phyloP scores from a whole-genome alignment of 441 rosid genomes.

The Gossypium laxum region DNA sequence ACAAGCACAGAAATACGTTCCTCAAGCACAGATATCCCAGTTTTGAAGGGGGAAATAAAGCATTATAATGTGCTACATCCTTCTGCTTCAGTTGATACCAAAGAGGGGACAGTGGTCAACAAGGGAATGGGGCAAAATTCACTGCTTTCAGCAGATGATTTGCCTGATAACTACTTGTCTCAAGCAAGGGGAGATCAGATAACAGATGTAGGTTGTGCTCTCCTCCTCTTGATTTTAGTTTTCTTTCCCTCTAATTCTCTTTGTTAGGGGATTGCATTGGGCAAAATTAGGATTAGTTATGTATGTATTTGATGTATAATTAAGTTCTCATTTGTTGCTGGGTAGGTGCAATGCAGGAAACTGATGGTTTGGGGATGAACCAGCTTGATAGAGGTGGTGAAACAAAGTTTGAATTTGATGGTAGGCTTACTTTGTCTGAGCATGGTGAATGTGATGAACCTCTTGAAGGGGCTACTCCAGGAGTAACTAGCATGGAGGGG shows the following conservation, averaged over 20 bases:
- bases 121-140: conserved; percentile 28
- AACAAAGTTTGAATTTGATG: conserved; percentile 25
- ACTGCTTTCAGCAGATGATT: conserved; percentile 28
- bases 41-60: conserved; percentile 31
- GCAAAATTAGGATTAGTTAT: conserved; percentile 15
- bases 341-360: conserved; percentile 96
- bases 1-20: conserved; percentile 17
- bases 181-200: conserved; percentile 60
- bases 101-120: conserved; percentile 20
- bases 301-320: conserved; percentile 41
- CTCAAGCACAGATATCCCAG: conserved; percentile 20
- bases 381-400: conserved; percentile 29
- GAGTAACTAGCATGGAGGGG: conserved; percentile 20
- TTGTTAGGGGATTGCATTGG: conserved; percentile 15
- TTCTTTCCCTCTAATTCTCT: conserved; percentile 6
- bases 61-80: conserved; percentile 21
- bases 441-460: conserved; percentile 19
- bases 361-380: conserved; percentile 43
- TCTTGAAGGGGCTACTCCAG: conserved; percentile 25
- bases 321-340: conserved; percentile 72
- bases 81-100: conserved; percentile 17
- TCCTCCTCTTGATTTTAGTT: conserved; percentile 33
- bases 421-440: conserved; percentile 17
- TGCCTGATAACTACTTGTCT: conserved; percentile 39
- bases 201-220: conserved; percentile 78